Evolutionary conservation across 2,329 filamentous ascomycete genomes (phyloP).

Genomic region (Trichophyton equinum): DNA sequence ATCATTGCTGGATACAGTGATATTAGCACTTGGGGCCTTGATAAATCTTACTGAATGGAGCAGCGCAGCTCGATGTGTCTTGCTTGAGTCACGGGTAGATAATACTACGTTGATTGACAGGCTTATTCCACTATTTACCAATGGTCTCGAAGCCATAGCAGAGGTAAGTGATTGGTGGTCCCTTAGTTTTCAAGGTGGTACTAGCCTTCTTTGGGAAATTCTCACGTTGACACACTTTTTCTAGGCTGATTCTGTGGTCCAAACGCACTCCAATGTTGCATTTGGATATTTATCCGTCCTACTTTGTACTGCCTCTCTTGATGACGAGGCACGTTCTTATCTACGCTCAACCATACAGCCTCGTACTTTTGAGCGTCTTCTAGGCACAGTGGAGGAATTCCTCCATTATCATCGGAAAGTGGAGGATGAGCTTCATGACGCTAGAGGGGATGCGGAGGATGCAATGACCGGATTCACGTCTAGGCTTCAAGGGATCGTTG

Average conservation of each 20-base stretch:
- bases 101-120: constrained; percentile 36
- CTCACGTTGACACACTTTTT: background rate
- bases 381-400: constrained; percentile 51
- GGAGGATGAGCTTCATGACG: constrained; percentile 36
- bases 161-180: constrained; percentile 45
- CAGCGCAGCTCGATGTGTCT: constrained; percentile 43
- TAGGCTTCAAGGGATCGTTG: constrained; percentile 42
- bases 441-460: constrained; percentile 31
- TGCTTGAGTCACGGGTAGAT: constrained; percentile 30
- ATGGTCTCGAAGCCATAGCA: constrained; percentile 50
- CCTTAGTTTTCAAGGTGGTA: background rate
- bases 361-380: constrained; percentile 37
- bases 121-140: constrained; percentile 55
- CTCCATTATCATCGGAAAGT: constrained; percentile 47
- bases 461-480: constrained; percentile 41
- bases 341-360: constrained; percentile 35
- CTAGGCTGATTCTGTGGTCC: constrained; percentile 46
- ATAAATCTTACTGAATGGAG: constrained; percentile 82
- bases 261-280: constrained; percentile 67
- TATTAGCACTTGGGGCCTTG: constrained; percentile 66
- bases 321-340: constrained; percentile 31
- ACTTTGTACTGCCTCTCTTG: constrained; percentile 65
- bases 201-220: background rate
- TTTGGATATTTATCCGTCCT: constrained; percentile 78
- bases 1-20: constrained; percentile 55